A percentile compares a stretch with the other conserved stretches of the same genome.
These are phyloP conservation scores for Trypanosoma brucei DNA, from an alignment of 208 protist species.

Conservation along the genomic window DNA sequence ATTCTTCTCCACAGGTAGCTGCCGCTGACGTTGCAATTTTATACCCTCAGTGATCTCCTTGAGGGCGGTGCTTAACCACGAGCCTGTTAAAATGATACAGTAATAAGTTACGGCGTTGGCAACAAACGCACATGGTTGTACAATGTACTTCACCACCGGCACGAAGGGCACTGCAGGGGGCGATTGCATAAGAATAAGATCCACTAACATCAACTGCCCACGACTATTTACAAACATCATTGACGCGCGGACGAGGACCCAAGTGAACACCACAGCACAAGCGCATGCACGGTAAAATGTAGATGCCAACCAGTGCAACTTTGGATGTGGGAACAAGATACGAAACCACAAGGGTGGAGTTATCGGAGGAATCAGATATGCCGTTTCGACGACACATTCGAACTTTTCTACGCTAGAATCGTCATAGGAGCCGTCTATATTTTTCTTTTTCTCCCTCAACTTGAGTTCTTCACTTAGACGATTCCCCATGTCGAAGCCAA, in stretches of 20 bases:
- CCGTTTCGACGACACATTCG: conserved; percentile 26
- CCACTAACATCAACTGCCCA: conserved; percentile 59
- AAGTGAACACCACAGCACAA: conserved; percentile 35
- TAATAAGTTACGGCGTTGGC: conserved; percentile 72
- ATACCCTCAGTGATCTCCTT: conserved; percentile 46
- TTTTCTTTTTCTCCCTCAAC: background rate
- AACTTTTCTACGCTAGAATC: background rate
- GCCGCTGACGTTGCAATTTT: conserved; percentile 20
- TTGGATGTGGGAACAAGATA: conserved; percentile 36
- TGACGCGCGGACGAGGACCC: conserved; percentile 41
- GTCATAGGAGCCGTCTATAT: background rate
- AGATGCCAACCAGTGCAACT: conserved; percentile 52
- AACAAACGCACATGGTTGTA: conserved; percentile 46
- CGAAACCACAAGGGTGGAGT: conserved; percentile 56
- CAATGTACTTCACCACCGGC: conserved; percentile 63
- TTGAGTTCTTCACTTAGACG: conserved; percentile 57
- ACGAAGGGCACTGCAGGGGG: conserved; percentile 84
- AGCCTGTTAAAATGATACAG: conserved; percentile 59
- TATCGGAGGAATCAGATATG: conserved; percentile 32
- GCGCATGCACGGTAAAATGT: conserved; percentile 51
- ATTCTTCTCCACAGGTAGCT: background rate
- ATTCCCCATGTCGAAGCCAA: conserved; percentile 74
- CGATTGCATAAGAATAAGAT: conserved; percentile 71
- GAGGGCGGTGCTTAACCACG: conserved; percentile 58
- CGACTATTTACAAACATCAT: conserved; percentile 63